Base-by-base conservation (phyloP, 208 protist genomes). In the Acanthamoeba triangularis region DNA sequence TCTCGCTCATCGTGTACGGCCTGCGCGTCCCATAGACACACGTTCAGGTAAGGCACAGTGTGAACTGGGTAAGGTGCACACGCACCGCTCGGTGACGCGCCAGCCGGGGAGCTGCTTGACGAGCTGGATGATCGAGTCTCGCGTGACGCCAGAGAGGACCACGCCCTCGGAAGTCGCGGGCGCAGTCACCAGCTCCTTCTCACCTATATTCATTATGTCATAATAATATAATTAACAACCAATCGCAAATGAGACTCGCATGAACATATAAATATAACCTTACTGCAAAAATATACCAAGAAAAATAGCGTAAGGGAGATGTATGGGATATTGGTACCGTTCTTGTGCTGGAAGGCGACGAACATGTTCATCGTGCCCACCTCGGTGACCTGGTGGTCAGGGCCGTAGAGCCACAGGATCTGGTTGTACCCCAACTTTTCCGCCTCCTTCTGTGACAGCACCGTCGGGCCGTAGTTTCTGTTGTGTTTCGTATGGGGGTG, bases 351-450 rank as follows among this genome's bases (percentile, higher is more conserved):
- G 98, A 98, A 99, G 87, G 99, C 94, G n/a, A 98, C 97, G 95
- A 99, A 99, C 69, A 99, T 94, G 97, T 99, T 99, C 99, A 99
- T 99, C 25, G 99, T 98, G 25, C 99, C 99, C 11, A 99, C 99
- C 97, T 99, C 99, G 61, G 99, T 99, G 80, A 90, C 92, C 16
- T 95, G 33, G 72, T 97, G 90, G 8, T 97, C 63, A 18, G 85
- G 90, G 35, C 95, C 97, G 59, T 97, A 98, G 16, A 99, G 98
- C 99, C 99, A 99, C 47, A 99, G 95, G 37, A 99, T 98, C 97
- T 99, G 99, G 33, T 96, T 94, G 97, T 98, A 99, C 59, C 99
- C 99, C 49, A 98, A 95, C n/a, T 97, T 96, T 13, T 96, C 96
- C 14, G 99, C 99, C 54, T 98, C 96, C 37, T 97, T 65, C 97